These are phyloP conservation scores for Massarina eburnea DNA, from an alignment of 2,329 filamentous ascomycete genomes.

Conservation along the genomic window DNA sequence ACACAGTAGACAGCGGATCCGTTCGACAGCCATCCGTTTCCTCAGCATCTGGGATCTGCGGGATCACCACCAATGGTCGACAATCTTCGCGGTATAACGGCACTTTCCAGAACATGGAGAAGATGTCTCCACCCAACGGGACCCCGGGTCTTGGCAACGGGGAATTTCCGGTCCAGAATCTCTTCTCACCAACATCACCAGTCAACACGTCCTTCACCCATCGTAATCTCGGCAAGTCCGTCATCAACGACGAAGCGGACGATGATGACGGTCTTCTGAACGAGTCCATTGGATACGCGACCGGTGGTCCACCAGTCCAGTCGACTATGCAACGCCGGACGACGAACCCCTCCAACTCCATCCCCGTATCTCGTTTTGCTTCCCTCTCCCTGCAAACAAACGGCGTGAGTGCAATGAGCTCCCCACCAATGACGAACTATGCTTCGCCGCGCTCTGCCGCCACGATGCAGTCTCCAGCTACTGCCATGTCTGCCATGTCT, in stretches of 20 bases:
- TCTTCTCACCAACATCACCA: slow-evolving; percentile 74
- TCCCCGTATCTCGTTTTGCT: slow-evolving; percentile 69
- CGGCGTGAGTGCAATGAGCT: slow-evolving; percentile 47
- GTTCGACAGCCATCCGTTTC: slow-evolving; percentile 49
- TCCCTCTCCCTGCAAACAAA: slow-evolving; percentile 71
- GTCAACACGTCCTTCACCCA: slow-evolving; percentile 71
- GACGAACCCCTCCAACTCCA: slow-evolving; percentile 71
- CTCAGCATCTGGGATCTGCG: slow-evolving; percentile 50
- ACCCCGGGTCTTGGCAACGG: slow-evolving; percentile 57
- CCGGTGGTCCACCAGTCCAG: slow-evolving; percentile 60
- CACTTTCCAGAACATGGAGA: slow-evolving; percentile 63
- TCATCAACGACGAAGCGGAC: slow-evolving; percentile 70
- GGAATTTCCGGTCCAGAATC: slow-evolving; percentile 63
- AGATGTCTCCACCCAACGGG: slow-evolving; percentile 60
- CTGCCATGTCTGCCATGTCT: slow-evolving; percentile 43
- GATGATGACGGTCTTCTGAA: slow-evolving; percentile 75
- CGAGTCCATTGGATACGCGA: slow-evolving; percentile 71
- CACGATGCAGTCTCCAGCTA: slow-evolving; percentile 54
- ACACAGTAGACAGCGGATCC: slow-evolving; percentile 55
- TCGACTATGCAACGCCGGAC: slow-evolving; percentile 62
- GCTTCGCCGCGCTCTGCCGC: slow-evolving; percentile 52
- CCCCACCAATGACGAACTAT: slow-evolving; percentile 59
- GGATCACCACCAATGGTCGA: slow-evolving; percentile 43
- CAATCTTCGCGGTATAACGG: slow-evolving; percentile 64
- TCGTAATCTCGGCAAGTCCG: slow-evolving; percentile 63